Evolutionary conservation across 305 asterid species (phyloP), one percentile per base, ranked within the genome.

Genomic region (Fraxinus velutina): DNA sequence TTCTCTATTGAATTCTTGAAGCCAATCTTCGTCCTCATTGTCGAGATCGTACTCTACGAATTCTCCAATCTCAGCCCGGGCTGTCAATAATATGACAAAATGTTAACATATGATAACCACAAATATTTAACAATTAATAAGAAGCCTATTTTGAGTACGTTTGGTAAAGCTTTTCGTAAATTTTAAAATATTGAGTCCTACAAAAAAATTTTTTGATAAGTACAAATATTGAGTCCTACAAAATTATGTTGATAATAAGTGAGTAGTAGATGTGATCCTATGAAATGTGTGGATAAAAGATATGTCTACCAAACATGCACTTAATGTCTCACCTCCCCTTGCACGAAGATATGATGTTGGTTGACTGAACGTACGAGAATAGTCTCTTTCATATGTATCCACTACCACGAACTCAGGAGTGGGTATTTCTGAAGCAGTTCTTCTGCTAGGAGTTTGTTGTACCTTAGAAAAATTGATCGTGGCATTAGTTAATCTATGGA

Each of bases 11-110:
- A 92, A 86, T 83, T 90, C 98, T 44, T 87, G 88, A 85, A 94
- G 97, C 99, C 99, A 96, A 87, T 96, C 99, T 81, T 96, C 99
- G 47, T 96, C 99, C 93, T 96, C 99, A 81, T 96, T 94, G 87
- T 96, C 99, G 55, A 96, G 98, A 89, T 96, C 98, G 68, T 93
- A 96, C 90, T 96, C 99, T 32, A 96, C 88, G 89, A 96, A 96
- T 79, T 96, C 99, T 87, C 99, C 99, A 77, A 96, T 90, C 88
- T 94, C 99, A 82, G 98, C 94, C 64, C 98, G 97, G 75, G 94
- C 99, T 96, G 91, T 82, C 88, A 85, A 83, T 34, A 82, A 81
- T 83, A 80, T 71, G 70, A 70, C 73, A 66, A 80, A 80, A 52
- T 80, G 64, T 70, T 81, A 75, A 71, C 37, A 71, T 34, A 62